phyloP scores from a whole-genome alignment of 768 basidiomycete genomes.

The Solioccasus polychromus region DNA sequence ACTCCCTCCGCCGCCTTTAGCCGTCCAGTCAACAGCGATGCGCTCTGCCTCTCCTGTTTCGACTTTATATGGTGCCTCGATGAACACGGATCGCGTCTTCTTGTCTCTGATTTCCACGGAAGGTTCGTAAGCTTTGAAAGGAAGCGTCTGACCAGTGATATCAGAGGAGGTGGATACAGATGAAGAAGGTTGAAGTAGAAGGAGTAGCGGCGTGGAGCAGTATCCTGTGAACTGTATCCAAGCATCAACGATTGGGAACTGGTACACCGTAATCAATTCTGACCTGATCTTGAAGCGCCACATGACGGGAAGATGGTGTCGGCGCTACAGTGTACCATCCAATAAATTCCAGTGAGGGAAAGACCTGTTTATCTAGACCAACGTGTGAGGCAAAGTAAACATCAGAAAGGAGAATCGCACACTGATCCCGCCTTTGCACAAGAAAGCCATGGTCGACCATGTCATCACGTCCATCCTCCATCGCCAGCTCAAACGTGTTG shows the following conservation, averaged over 20 bases:
- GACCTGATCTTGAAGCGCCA: slow-evolving; percentile 85
- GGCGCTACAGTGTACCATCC: slow-evolving; percentile 94
- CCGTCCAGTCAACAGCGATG: slow-evolving; percentile 96
- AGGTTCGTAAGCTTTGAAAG: slow-evolving; percentile 92
- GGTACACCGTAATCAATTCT: background rate
- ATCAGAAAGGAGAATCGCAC: slow-evolving; percentile 38
- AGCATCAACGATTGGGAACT: slow-evolving; percentile 1
- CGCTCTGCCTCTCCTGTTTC: slow-evolving; percentile 99
- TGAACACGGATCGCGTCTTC: slow-evolving; percentile 72
- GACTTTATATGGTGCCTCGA: slow-evolving; percentile 82
- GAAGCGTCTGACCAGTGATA: slow-evolving; percentile 71
- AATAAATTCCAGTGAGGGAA: slow-evolving; percentile 94
- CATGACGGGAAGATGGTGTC: slow-evolving; percentile 71
- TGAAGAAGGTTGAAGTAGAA: slow-evolving; percentile 64
- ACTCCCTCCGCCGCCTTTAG: slow-evolving; percentile 78
- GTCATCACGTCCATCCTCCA: slow-evolving; percentile 50
- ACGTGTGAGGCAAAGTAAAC: slow-evolving; percentile 5
- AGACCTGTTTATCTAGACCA: slow-evolving; percentile 89
- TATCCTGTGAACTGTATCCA: slow-evolving; percentile 69
- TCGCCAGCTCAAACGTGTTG: slow-evolving; percentile 89
- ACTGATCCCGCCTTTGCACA: slow-evolving; percentile 82
- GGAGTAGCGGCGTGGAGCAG: slow-evolving; percentile 86
- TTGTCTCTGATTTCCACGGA: slow-evolving; percentile 82
- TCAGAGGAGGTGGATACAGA: slow-evolving; percentile 43
- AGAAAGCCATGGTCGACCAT: slow-evolving; percentile 81